Evolutionary conservation across 2,329 filamentous ascomycete genomes (phyloP).

Genomic region (Aspergillus sp.): DNA sequence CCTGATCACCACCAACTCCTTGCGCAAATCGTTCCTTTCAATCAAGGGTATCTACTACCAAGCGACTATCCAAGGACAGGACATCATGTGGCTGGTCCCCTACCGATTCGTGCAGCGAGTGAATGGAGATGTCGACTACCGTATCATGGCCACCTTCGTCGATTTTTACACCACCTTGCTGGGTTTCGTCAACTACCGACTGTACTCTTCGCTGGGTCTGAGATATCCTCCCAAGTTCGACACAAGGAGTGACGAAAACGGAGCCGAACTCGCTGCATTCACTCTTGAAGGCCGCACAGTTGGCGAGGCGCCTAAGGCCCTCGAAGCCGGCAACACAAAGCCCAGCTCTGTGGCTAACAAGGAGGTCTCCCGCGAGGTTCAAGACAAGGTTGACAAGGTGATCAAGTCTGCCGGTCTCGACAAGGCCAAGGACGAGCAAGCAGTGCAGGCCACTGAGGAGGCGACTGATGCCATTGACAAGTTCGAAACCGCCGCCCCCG

Average conservation of each 20-base stretch:
- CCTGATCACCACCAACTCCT: conserved; percentile 82
- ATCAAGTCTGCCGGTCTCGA: conserved; percentile 38
- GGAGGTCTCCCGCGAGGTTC: conserved; percentile 65
- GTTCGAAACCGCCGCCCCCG: conserved; percentile 78
- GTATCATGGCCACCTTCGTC: conserved; percentile 98
- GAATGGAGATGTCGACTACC: conserved; percentile 90
- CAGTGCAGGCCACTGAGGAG: conserved; percentile 44
- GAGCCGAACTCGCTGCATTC: conserved; percentile 86
- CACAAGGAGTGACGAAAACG: conserved; percentile 76
- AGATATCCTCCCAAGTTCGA: conserved; percentile 97
- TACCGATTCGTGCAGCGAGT: conserved; percentile 97
- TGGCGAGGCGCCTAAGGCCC: conserved; percentile 43
- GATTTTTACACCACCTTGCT: conserved; percentile 98
- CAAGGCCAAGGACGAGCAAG: conserved; percentile 38
- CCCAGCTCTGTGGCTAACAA: conserved; percentile 45
- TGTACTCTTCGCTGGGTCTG: conserved; percentile 86
- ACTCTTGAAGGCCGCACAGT: conserved; percentile 73
- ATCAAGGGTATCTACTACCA: conserved; percentile 99
- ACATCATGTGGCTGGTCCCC: conserved; percentile 93
- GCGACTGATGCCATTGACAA: conserved; percentile 71
- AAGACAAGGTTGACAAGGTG: conserved; percentile 60
- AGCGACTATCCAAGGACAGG: conserved; percentile 93
- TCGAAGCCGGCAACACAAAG: conserved; percentile 51
- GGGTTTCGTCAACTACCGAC: conserved; percentile 90
- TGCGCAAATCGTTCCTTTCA: conserved; percentile 93